These are phyloP conservation scores for Barnettozyma botsteinii DNA, from an alignment of 805 yeast genomes.

Conservation along the genomic window DNA sequence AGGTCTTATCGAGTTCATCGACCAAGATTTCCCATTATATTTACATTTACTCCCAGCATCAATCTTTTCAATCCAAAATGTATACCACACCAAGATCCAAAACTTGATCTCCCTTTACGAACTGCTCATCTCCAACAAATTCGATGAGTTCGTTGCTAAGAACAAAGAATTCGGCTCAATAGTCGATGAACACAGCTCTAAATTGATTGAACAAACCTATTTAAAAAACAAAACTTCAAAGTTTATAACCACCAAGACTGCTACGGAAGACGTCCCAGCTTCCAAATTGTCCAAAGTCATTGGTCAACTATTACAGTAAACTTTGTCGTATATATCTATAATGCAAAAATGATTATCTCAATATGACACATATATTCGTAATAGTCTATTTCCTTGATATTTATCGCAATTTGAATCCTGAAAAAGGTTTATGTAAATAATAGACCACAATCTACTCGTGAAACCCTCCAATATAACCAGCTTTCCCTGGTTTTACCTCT, in stretches of 20 bases:
- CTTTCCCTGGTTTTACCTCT: no score
- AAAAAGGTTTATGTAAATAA: no score
- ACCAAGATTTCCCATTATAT: slow-evolving; percentile 38
- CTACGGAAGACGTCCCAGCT: slow-evolving; percentile 22
- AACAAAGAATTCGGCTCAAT: slow-evolving; percentile 18
- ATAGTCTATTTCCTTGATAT: no score
- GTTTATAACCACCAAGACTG: slow-evolving; percentile 16
- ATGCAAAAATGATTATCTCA: not conserved
- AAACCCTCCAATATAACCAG: no score
- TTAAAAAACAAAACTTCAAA: slow-evolving; percentile 19
- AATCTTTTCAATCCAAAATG: slow-evolving; percentile 25
- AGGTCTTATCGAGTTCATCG: slow-evolving; percentile 36
- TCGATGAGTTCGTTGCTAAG: slow-evolving; percentile 17
- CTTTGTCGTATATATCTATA: not conserved
- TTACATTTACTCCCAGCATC: slow-evolving; percentile 41
- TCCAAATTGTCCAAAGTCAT: slow-evolving; percentile 22
- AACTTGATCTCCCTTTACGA: slow-evolving; percentile 22
- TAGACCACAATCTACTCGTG: no score
- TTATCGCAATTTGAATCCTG: no score
- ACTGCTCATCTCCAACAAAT: slow-evolving; percentile 19
- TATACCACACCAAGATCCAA: slow-evolving; percentile 22
- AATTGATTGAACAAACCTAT: slow-evolving; percentile 16
- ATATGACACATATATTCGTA: not conserved
- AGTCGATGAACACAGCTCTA: slow-evolving; percentile 15
- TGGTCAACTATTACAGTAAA: slow-evolving; percentile 10